A percentile compares a stretch with the other conserved stretches of the same genome.
Conservation (phyloP, 1,284 basidiomycete genomes). For the Leccinum angustisporum region DNA sequence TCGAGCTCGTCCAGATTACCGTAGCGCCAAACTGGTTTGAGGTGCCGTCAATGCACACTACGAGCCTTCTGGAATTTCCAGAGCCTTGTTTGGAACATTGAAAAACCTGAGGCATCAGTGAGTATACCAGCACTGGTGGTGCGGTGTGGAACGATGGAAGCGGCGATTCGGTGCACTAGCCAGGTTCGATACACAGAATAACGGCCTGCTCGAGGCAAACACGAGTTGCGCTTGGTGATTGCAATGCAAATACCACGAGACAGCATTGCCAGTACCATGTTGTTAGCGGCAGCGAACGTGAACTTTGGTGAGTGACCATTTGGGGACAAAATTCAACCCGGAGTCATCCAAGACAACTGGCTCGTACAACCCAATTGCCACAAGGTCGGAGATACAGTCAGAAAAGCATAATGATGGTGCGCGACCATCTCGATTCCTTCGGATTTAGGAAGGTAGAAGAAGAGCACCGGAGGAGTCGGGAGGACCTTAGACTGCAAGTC, state of each 20-base stretch:
- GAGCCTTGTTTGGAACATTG: slow-evolving; percentile 7
- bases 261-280: neutral
- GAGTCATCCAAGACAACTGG: no score
- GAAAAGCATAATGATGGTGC: no score
- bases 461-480: no score
- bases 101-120: slow-evolving; percentile 11
- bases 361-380: no score
- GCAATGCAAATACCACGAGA: slow-evolving; percentile 1
- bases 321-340: neutral
- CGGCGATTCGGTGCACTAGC: neutral
- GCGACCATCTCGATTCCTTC: no score
- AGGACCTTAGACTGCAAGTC: no score
- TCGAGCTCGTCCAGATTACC: slow-evolving; percentile 18
- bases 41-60: slow-evolving; percentile 41
- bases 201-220: slow-evolving; percentile 4
- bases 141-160: neutral
- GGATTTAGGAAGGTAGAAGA: no score
- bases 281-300: neutral
- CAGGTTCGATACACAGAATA: neutral
- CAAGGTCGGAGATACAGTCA: no score
- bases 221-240: slow-evolving; percentile 8
- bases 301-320: neutral
- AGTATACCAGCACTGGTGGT: neutral
- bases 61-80: slow-evolving; percentile 28
- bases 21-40: slow-evolving; percentile 36